Conservation (phyloP, 179 eudicot genomes). For the Drosera spatulata region DNA sequence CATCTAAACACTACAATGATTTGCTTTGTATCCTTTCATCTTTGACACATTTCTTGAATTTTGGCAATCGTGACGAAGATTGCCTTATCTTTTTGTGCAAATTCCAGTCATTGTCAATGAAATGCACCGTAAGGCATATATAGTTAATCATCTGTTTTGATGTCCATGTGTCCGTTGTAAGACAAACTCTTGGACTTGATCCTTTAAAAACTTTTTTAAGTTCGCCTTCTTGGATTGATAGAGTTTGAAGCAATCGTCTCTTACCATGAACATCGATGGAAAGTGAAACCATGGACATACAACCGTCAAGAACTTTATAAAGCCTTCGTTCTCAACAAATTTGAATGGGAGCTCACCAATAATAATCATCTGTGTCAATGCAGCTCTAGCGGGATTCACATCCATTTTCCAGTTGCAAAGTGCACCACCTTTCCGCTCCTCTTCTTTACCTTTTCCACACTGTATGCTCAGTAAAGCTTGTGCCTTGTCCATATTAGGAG, state of each 20-base stretch:
- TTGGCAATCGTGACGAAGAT: too few species aligned
- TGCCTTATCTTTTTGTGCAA: slow-evolving; percentile 16
- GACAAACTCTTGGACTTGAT: too few species aligned
- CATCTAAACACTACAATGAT: too few species aligned
- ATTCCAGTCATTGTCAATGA: slow-evolving; percentile 13
- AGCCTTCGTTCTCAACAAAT: slow-evolving; percentile 8
- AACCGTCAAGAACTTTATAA: background rate
- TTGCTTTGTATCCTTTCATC: too few species aligned
- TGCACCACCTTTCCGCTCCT: too few species aligned
- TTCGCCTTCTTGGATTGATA: background rate
- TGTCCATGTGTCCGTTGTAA: slow-evolving; percentile 7
- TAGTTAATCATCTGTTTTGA: slow-evolving; percentile 6
- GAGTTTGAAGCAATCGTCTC: slow-evolving; percentile 5
- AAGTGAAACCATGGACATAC: background rate
- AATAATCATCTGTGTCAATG: slow-evolving; percentile 6
- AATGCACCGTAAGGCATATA: slow-evolving; percentile 11
- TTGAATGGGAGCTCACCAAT: slow-evolving; percentile 6
- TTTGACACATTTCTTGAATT: too few species aligned
- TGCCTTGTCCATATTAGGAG: too few species aligned
- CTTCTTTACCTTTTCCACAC: too few species aligned
- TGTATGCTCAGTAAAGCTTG: too few species aligned
- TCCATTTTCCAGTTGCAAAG: too few species aligned
- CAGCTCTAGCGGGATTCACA: background rate
- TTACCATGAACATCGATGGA: background rate
- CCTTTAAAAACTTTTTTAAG: too few species aligned